Percentiles rank a stretch among this genome's conserved stretches.
Conservation (phyloP, 2,329 filamentous ascomycete species). For the Diaporthe australafricana region DNA sequence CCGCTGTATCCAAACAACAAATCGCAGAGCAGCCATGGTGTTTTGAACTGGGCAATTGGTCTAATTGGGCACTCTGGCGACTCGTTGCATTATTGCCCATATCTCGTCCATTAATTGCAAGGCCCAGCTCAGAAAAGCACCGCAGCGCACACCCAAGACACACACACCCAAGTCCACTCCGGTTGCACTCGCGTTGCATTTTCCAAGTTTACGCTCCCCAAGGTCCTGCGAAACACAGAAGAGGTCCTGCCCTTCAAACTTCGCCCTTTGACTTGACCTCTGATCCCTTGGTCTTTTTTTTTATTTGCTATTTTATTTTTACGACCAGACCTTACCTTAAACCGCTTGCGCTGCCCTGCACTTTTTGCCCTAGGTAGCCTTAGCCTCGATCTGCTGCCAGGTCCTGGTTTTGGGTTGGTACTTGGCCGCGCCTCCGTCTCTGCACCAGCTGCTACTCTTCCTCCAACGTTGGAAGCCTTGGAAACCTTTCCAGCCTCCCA, state of each 20-base stretch:
- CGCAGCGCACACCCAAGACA: slow-evolving; percentile 4
- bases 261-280: slow-evolving; percentile 19
- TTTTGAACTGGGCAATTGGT: slow-evolving; percentile 46
- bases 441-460: slow-evolving; percentile 6
- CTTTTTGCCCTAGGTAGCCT: slow-evolving; percentile 1
- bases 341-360: slow-evolving; percentile 8
- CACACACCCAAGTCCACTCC: neutral
- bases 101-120: slow-evolving; percentile 25
- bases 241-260: slow-evolving; percentile 17
- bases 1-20: slow-evolving; percentile 46
- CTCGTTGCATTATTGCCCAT: slow-evolving; percentile 32
- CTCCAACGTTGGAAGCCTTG: slow-evolving; percentile 28
- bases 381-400: neutral
- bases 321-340: slow-evolving; percentile 10
- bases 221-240: neutral
- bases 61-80: slow-evolving; percentile 47
- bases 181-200: slow-evolving; percentile 17
- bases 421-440: slow-evolving; percentile 9
- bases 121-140: slow-evolving; percentile 18
- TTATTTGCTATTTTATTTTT: slow-evolving; percentile 21
- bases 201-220: slow-evolving; percentile 8
- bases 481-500: slow-evolving; percentile 24
- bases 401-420: slow-evolving; percentile 2
- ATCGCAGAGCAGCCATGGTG: slow-evolving; percentile 57
- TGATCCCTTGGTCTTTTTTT: slow-evolving; percentile 15